phyloP scores from a whole-genome alignment of 2,329 filamentous ascomycete species.

The Ramichloridium luteum region DNA sequence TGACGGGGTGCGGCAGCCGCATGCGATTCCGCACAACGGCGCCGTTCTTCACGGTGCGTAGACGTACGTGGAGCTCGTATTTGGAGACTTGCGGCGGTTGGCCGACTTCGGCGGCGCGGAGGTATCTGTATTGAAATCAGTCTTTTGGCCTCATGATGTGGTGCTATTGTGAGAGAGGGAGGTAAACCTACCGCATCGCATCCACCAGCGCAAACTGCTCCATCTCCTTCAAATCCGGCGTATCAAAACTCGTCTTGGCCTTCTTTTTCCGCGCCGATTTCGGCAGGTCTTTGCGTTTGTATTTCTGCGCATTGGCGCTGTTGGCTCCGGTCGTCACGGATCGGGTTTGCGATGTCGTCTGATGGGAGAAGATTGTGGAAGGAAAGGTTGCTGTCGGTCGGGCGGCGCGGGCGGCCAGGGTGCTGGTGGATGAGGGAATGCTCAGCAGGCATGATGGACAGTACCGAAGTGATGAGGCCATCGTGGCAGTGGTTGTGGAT shows the following conservation, averaged over 20 bases:
- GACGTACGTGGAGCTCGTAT: slow-evolving; percentile 77
- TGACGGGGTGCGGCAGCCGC: slow-evolving; percentile 77
- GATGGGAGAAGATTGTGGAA: slow-evolving; percentile 15
- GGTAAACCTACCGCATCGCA: slow-evolving; percentile 61
- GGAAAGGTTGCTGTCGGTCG: slow-evolving; percentile 7
- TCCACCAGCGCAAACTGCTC: slow-evolving; percentile 75
- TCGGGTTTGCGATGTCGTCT: slow-evolving; percentile 25
- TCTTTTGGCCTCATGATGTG: neutral
- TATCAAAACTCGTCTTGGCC: slow-evolving; percentile 52
- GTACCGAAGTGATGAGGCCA: too few relatives aligned
- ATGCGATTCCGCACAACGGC: slow-evolving; percentile 79
- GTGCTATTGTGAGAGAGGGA: slow-evolving; percentile 2
- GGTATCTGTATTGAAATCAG: slow-evolving; percentile 48
- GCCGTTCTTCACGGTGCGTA: slow-evolving; percentile 75
- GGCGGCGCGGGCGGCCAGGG: slow-evolving; percentile 9
- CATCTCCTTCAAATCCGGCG: slow-evolving; percentile 49
- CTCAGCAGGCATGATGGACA: slow-evolving; percentile 19
- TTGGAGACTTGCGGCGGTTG: slow-evolving; percentile 59
- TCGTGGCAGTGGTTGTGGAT: too few relatives aligned
- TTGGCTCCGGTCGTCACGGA: slow-evolving; percentile 28
- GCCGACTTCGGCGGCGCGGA: slow-evolving; percentile 87
- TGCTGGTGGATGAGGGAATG: slow-evolving; percentile 8
- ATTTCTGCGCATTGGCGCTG: slow-evolving; percentile 28
- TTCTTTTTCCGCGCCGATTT: slow-evolving; percentile 52
- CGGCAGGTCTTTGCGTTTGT: slow-evolving; percentile 30